Percentiles rank a stretch among this genome's conserved stretches.
phyloP scores from a whole-genome alignment of 1,284 basidiomycete species.

The Fereydounia khargensis region DNA sequence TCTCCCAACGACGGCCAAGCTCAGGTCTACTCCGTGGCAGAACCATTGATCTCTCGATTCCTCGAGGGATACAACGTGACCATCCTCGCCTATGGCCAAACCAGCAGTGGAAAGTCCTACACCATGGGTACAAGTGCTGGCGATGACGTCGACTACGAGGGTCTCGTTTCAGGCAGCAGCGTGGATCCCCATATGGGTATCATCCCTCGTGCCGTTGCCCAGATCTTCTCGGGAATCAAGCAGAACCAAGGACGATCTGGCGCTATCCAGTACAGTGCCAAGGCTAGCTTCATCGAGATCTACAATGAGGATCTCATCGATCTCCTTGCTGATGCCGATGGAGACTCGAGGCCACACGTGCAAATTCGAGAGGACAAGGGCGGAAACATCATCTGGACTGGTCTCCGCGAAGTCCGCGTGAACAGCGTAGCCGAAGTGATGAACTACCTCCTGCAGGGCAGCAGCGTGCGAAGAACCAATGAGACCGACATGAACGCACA shows the following conservation, averaged over 20 bases:
- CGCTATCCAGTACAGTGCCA: slow-evolving; percentile 39
- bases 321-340: slow-evolving; percentile 48
- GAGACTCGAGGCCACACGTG: slow-evolving; percentile 68
- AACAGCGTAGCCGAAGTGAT: slow-evolving; percentile 82
- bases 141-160: slow-evolving; percentile 40
- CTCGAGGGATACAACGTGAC: slow-evolving; percentile 96
- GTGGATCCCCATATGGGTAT: slow-evolving; percentile 66
- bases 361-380: slow-evolving; percentile 95
- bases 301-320: slow-evolving; percentile 76
- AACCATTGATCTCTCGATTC: slow-evolving; percentile 83
- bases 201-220: slow-evolving; percentile 89
- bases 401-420: slow-evolving; percentile 85
- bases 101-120: slow-evolving; percentile 92
- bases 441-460: slow-evolving; percentile 77
- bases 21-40: slow-evolving; percentile 79
- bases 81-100: slow-evolving; percentile 95
- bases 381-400: slow-evolving; percentile 94
- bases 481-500: slow-evolving; percentile 99
- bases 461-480: slow-evolving; percentile 84
- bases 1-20: slow-evolving; percentile 77
- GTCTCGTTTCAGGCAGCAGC: slow-evolving; percentile 32
- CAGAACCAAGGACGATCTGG: slow-evolving; percentile 62
- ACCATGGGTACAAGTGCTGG: slow-evolving; percentile 69
- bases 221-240: slow-evolving; percentile 74
- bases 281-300: slow-evolving; percentile 70